Evolutionary conservation across 225 moss, liverwort and hornwort species (phyloP).

Genomic region (Rhytidiadelphus loreus): DNA sequence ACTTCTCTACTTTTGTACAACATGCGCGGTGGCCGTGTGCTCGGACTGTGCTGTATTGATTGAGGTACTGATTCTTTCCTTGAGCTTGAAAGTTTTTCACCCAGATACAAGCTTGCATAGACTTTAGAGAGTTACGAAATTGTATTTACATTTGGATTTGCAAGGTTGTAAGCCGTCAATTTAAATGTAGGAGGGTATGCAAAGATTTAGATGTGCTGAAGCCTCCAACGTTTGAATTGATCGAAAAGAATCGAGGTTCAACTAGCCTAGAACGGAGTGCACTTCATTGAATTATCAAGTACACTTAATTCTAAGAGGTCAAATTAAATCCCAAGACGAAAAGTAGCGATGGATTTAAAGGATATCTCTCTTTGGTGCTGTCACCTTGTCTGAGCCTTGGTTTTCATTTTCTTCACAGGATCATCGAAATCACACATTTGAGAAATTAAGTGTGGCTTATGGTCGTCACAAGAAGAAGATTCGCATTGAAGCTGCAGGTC

Average conservation of each 20-base stretch:
- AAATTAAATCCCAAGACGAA: not conserved
- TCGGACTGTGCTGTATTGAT: constrained; percentile 63
- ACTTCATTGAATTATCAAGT: not conserved
- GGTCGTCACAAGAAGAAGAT: constrained; percentile 68
- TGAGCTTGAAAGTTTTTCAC: not conserved
- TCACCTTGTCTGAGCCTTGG: not conserved
- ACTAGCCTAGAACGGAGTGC: not conserved
- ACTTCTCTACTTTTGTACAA: constrained; percentile 60
- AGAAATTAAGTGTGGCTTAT: constrained; percentile 56
- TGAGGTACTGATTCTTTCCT: constrained; percentile 24
- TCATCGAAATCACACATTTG: constrained; percentile 55
- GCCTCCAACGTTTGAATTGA: not conserved
- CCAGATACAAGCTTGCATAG: not conserved
- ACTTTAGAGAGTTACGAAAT: not conserved
- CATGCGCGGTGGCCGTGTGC: constrained; percentile 59
- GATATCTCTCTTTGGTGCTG: not conserved
- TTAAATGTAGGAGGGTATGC: not conserved
- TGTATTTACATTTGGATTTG: not conserved
- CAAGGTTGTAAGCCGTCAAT: not conserved
- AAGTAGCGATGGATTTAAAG: not conserved
- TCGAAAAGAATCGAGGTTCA: not conserved
- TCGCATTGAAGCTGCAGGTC: constrained; percentile 56
- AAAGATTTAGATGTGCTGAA: not conserved
- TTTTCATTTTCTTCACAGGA: constrained; percentile 25
- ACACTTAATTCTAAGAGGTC: not conserved